phyloP scores from a whole-genome alignment of 2,329 filamentous ascomycete genomes.

The Hypoxylon sp. region DNA sequence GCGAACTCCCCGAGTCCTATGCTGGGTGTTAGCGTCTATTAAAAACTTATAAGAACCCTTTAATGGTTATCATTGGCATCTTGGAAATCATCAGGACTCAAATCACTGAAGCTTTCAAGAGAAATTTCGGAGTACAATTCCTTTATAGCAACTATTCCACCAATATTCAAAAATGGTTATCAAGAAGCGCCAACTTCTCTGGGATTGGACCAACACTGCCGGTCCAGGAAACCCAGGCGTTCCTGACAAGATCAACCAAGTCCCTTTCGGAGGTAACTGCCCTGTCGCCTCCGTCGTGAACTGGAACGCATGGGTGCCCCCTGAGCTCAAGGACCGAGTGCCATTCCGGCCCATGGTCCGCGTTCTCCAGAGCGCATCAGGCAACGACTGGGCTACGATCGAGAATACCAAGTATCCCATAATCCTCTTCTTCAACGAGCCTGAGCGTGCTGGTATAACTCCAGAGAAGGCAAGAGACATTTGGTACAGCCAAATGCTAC shows the following conservation, averaged over 20 bases:
- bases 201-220: conserved; percentile 58
- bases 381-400: conserved; percentile 55
- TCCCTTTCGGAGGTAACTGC: conserved; percentile 50
- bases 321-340: conserved; percentile 52
- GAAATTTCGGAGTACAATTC: not conserved
- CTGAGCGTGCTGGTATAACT: conserved; percentile 55
- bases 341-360: conserved; percentile 60
- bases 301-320: conserved; percentile 47
- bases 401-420: conserved; percentile 46
- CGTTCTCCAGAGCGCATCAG: conserved; percentile 52
- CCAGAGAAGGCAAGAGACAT: conserved; percentile 53
- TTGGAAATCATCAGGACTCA: conserved; percentile 2
- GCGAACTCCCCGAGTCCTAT: not conserved
- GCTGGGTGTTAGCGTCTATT: not conserved
- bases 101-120: not conserved
- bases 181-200: conserved; percentile 57
- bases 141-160: not conserved
- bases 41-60: conserved; percentile 16
- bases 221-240: conserved; percentile 45
- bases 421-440: conserved; percentile 62
- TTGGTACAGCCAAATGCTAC: conserved; percentile 56
- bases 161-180: conserved; percentile 44
- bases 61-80: not conserved
- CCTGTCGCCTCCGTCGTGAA: conserved; percentile 52
- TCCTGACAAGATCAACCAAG: conserved; percentile 53